Evolutionary conservation across 2,329 filamentous ascomycete genomes (phyloP), one percentile per base, ranked within the genome.

Genomic region (Thielaviopsis ethacetica): DNA sequence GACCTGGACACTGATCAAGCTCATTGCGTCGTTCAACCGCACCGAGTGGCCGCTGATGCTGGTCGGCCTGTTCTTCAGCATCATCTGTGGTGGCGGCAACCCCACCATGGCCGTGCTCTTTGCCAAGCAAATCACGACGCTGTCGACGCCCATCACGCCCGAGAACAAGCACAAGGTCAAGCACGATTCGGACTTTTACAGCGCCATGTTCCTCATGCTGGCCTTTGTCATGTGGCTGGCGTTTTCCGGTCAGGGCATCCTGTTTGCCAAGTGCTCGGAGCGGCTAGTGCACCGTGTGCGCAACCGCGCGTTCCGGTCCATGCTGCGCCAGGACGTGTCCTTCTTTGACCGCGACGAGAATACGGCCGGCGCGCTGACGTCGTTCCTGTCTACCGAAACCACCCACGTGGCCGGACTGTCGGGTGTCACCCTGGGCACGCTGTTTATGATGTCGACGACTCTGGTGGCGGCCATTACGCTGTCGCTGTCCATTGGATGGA

Each of bases 261-360:
- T 84, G 1, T 91, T 97, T 65, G 91, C 89, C 19, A 83, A 83
- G 66, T 91, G 88, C 72, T 93, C 89, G n/a, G 88, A 95, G 72
- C 79, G 83, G 49, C 79, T 97, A 24, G 80, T 96, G 58, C 87
- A 88, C 68, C 83, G 89, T 21, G 88, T 91, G 1, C 82, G 93
- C 65, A 83, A 93, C 69, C 77, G 76, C 60, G 86, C 90, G 6
- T 96, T 98, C 75, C 80, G 91, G 34, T 78, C 85, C 24, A 89
- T 97, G 74, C 81, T 97, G 56, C 86, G 91, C 63, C 91, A 97
- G 71, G 93, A 97, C 63, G 91, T 97, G 61, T 76, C 83, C 27
- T 97, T 91, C 70, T 98, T 96, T 65, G 93, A 97, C 69, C 78
- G 77, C 52, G 88, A 94, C 63, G 86, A 93, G 69, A 95, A 97